Evolutionary conservation across 2,329 filamentous ascomycete species (phyloP), one percentile per base, ranked within the genome.

Genomic region (Diplocarpon mali): DNA sequence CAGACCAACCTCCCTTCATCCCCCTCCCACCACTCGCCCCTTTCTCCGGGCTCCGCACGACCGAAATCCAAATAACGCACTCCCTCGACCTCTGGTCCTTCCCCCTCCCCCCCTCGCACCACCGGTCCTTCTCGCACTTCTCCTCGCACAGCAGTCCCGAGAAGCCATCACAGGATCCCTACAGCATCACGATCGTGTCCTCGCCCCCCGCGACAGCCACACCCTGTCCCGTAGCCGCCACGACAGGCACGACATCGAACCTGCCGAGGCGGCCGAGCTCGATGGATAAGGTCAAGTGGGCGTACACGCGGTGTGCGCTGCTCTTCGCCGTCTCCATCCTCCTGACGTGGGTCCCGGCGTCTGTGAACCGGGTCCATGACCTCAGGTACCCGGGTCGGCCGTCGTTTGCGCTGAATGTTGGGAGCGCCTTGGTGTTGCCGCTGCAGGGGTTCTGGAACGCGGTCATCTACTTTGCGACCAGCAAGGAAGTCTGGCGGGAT

Each of bases 381-480:
- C 68, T 88, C 11, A 68, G 77, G 8, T 68, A 80, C 53, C 67
- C 71, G 0, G 61, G 71, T 15, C 47, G 67, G 1, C 64, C 70
- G 0, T 71, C 68, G 5, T 73, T 78, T 32, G 68, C 71, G 0
- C 71, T 92, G 28, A 80, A 86, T 56, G 75, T 83, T 46, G 75
- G 78, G 52, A 79, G 80, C 17, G 79, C 82, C 0, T 70, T 86
- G 30, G 85, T 90, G 1, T 69, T 92, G 5, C 85, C 86, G 0
- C 69, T 88, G 0, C 86, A 92, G 58, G 86, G 86, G 0, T 84
- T 89, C 57, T 90, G 85, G 84, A 92, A 92, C 59, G 75, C 79
- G 15, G 63, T 85, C 42, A 85, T 92, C 51, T 92, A 90, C 62
- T 66, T 80, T 14, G 71, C 75, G 11, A 85, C 82, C 0, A 85